A percentile compares a stretch with the other conserved stretches of the same genome.
These are phyloP conservation scores for maize (Zea mays) DNA, from an alignment of 176 grass and related monocot genomes.

Conservation along the genomic window DNA sequence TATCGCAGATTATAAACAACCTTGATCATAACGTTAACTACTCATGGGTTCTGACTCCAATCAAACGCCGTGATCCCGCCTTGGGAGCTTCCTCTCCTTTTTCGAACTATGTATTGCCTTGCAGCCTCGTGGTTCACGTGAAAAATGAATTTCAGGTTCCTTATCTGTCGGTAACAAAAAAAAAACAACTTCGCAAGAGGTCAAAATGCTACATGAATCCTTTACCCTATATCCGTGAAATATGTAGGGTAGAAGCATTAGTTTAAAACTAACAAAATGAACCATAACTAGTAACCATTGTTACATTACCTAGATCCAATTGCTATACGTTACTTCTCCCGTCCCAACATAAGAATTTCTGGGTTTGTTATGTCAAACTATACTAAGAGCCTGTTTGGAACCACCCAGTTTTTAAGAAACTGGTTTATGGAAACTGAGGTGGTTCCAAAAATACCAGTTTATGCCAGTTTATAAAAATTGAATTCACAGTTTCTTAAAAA, in stretches of 20 bases:
- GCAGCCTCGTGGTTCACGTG: slow-evolving; percentile 45
- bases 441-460: no score
- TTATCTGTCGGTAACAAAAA: slow-evolving; percentile 42
- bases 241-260: slow-evolving; percentile 24
- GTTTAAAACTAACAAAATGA: slow-evolving; percentile 11
- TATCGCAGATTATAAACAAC: background rate
- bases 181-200: background rate
- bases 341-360: background rate
- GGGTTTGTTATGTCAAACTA: background rate
- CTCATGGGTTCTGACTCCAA: slow-evolving; percentile 36
- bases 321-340: background rate
- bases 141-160: slow-evolving; percentile 61
- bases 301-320: background rate
- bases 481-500: no score
- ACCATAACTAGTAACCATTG: background rate
- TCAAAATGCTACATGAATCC: background rate
- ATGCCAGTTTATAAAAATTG: no score
- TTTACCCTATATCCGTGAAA: background rate
- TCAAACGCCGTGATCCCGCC: slow-evolving; percentile 14
- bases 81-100: slow-evolving; percentile 25
- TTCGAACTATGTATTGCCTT: background rate
- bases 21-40: slow-evolving; percentile 34
- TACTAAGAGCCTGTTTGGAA: background rate
- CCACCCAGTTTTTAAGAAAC: no score
- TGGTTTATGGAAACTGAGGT: no score